Evolutionary conservation across 345 rosid genomes (phyloP).

Genomic region (Eucalyptus camaldulensis): DNA sequence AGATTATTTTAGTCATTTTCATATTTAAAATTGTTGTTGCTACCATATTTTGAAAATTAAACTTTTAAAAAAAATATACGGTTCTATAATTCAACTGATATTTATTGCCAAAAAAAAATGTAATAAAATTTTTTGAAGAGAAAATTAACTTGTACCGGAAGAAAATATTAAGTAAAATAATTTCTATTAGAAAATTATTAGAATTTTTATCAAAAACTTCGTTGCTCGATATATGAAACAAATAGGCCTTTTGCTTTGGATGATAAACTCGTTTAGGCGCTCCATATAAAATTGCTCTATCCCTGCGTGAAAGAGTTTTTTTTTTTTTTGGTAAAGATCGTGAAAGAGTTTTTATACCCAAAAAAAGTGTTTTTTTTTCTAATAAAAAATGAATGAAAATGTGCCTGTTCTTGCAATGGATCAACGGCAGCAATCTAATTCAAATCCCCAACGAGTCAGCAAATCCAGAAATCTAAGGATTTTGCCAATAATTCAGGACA

Average conservation of each 20-base stretch:
- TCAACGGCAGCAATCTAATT: background rate
- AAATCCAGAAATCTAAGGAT: background rate
- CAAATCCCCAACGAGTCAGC: background rate
- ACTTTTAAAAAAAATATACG: too few relatives aligned
- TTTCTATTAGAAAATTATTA: background rate
- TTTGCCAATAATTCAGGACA: background rate
- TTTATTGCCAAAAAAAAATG: background rate
- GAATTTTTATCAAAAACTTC: background rate
- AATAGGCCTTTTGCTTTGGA: background rate
- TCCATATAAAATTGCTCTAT: too few relatives aligned
- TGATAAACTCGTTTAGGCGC: background rate
- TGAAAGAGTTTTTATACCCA: too few relatives aligned
- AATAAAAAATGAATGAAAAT: background rate
- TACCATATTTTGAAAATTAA: background rate
- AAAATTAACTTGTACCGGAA: background rate
- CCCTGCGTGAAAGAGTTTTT: too few relatives aligned
- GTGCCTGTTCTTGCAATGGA: background rate
- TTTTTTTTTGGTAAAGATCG: too few relatives aligned
- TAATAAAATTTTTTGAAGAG: background rate
- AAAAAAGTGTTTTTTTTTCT: too few relatives aligned
- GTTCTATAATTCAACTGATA: too few relatives aligned
- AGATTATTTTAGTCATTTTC: rapidly evolving
- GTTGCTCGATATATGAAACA: too few relatives aligned
- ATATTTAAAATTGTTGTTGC: background rate
- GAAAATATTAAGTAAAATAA: background rate